Base-by-base conservation (phyloP, 148 eudicot species). In the Spergularia bocconei region DNA sequence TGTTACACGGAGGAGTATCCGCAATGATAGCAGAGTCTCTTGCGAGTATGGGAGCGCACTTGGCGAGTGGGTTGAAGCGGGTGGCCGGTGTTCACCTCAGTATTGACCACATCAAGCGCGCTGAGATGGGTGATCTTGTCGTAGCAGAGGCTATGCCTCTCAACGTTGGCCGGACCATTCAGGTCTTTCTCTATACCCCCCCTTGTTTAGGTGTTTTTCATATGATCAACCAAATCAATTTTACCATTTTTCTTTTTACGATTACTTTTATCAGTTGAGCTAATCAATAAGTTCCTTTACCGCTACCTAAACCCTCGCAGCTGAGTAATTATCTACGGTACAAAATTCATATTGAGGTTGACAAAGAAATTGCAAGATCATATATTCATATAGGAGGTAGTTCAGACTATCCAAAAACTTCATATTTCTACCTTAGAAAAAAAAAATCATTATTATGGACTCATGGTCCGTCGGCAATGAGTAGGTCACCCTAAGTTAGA, bases 11-110 rank as follows among this genome's bases (percentile, higher is more conserved):
- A 13, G 97, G 97, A 23, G 92, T 90, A 14, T 92, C 92, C 39
- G 94, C 97, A 9, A 11, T 92, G 67, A 86, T 92, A 70, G 82
- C 94, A 19, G 94, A 90, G 83, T 77, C 85, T 19, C 79, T 92
- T 41, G 94, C 94, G 55, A 91, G 93, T 75, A 87, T 90, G 17
- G 97, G 93, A 17, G 97, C 94, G n/a, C 89, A 92, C 78, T 14
- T 88, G 63, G 94, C 90, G 3, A 85, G 88, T 11, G 94, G 97
- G 6, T 65, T 83, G 66, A 72, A 79, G 44, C 83, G 94, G 64
- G 97, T 92, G 36, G 94, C 97, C 5, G 94, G 97, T 25, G 73
- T 92, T 47, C 89, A 90, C 70, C 86, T 92, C 25, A 86, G 85
- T 68, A 90, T 90, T 67, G 83, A 87, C 77, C 97, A 92, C n/a